Evolutionary conservation across 208 protist genomes (phyloP).

Genomic region (Naegleria fowleri): DNA sequence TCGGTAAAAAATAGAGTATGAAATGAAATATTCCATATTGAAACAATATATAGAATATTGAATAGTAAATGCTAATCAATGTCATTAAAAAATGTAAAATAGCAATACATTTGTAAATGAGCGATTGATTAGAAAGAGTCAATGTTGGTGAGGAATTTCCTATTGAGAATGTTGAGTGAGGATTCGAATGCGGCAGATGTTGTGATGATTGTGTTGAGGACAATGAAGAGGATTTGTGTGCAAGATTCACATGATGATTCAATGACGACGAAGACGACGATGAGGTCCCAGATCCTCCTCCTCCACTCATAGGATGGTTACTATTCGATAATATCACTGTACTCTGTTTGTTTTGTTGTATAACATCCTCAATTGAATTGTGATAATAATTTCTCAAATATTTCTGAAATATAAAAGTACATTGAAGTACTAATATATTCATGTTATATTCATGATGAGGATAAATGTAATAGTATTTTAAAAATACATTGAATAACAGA

Average conservation of each 20-base stretch:
- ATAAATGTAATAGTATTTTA: not conserved
- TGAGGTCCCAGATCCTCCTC: too few species aligned
- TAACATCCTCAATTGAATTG: not conserved
- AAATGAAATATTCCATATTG: not conserved
- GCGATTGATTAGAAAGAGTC: not conserved
- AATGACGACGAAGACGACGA: too few species aligned
- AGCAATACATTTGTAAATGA: not conserved
- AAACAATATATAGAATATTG: not conserved
- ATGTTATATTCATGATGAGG: not conserved
- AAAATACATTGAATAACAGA: not conserved
- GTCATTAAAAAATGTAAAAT: constrained; percentile 1
- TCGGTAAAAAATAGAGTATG: not conserved
- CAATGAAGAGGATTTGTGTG: too few species aligned
- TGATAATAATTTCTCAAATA: constrained; percentile 2
- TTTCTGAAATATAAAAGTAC: constrained; percentile 5
- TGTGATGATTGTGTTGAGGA: not conserved
- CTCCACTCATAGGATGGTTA: not conserved
- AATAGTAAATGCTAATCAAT: not conserved
- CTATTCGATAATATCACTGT: not conserved
- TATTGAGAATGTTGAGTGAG: too few species aligned
- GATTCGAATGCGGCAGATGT: not conserved
- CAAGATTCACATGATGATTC: too few species aligned
- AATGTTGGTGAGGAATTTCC: too few species aligned
- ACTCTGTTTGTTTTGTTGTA: not conserved
- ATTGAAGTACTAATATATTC: not conserved